phyloP scores from a whole-genome alignment of 352 stramenopile species.

The Pythium rhizo-oryzae region DNA sequence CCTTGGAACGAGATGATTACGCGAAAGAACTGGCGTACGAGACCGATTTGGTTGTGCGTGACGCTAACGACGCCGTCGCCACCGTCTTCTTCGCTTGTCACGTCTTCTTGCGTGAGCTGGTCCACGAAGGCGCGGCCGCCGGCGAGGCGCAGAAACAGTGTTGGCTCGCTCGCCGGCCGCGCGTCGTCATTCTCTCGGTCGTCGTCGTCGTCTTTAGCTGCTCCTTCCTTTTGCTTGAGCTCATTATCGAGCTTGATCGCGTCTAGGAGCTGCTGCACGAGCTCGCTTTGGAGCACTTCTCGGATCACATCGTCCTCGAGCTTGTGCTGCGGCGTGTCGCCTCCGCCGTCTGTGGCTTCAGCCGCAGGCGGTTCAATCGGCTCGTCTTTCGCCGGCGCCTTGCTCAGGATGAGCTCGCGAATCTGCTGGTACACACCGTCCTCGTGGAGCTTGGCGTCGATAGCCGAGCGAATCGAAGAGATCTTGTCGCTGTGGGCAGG shows the following conservation, averaged over 20 bases:
- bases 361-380: neutral
- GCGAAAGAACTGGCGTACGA: slow-evolving; percentile 55
- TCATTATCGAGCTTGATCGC: slow-evolving; percentile 42
- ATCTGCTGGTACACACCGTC: slow-evolving; percentile 81
- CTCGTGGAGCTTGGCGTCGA: slow-evolving; percentile 76
- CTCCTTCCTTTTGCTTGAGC: neutral
- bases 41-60: slow-evolving; percentile 40
- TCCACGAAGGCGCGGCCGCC: slow-evolving; percentile 77
- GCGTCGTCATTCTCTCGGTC: slow-evolving; percentile 10
- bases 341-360: neutral
- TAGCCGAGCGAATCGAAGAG: slow-evolving; percentile 55
- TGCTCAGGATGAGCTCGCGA: slow-evolving; percentile 53
- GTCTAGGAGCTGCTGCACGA: slow-evolving; percentile 68
- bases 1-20: slow-evolving; percentile 55
- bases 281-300: slow-evolving; percentile 71
- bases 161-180: slow-evolving; percentile 6
- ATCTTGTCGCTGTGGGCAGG: slow-evolving; percentile 39
- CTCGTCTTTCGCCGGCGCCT: slow-evolving; percentile 32
- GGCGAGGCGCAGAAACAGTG: slow-evolving; percentile 57
- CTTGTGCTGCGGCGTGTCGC: slow-evolving; percentile 4
- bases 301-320: slow-evolving; percentile 45
- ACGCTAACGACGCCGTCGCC: slow-evolving; percentile 15
- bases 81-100: slow-evolving; percentile 11
- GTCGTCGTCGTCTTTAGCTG: neutral
- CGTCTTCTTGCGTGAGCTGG: slow-evolving; percentile 43